These are phyloP conservation scores for Clonostachys rosea DNA, from an alignment of 2,329 filamentous ascomycete species.

Conservation along the genomic window DNA sequence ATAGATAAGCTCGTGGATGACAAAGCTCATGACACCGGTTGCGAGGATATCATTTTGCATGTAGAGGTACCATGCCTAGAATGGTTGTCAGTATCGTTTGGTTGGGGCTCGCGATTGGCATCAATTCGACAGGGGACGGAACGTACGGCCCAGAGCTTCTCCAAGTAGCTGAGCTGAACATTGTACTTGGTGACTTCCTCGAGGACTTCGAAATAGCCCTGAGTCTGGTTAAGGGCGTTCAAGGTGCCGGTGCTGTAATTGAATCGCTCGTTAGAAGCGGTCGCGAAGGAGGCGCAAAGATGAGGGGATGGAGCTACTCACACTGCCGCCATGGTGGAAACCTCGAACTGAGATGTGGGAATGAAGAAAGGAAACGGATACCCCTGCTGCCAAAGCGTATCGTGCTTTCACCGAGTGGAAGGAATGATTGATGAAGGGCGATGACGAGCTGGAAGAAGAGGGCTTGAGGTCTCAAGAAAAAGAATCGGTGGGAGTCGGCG, in stretches of 20 bases:
- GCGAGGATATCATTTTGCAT: conserved; percentile 97
- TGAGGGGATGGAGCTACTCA: conserved; percentile 10
- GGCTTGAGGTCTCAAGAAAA: no score
- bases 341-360: no score
- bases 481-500: no score
- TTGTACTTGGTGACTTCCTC: conserved; percentile 68
- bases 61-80: conserved; percentile 84
- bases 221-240: conserved; percentile 40
- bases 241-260: conserved; percentile 49
- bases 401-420: no score
- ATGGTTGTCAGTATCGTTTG: not conserved
- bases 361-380: no score
- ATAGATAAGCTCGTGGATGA: conserved; percentile 92
- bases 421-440: no score
- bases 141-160: conserved; percentile 83
- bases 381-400: no score
- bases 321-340: conserved; percentile 22
- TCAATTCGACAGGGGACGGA: conserved; percentile 5
- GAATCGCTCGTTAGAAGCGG: not conserved
- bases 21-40: conserved; percentile 95
- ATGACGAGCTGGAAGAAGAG: no score
- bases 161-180: conserved; percentile 78
- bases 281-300: not conserved
- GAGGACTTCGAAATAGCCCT: conserved; percentile 52
- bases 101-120: not conserved